Percentiles rank a stretch among this genome's conserved stretches.
These are phyloP conservation scores for Choiromyces venosus DNA, from an alignment of 495 filamentous ascomycete species.

Conservation along the genomic window DNA sequence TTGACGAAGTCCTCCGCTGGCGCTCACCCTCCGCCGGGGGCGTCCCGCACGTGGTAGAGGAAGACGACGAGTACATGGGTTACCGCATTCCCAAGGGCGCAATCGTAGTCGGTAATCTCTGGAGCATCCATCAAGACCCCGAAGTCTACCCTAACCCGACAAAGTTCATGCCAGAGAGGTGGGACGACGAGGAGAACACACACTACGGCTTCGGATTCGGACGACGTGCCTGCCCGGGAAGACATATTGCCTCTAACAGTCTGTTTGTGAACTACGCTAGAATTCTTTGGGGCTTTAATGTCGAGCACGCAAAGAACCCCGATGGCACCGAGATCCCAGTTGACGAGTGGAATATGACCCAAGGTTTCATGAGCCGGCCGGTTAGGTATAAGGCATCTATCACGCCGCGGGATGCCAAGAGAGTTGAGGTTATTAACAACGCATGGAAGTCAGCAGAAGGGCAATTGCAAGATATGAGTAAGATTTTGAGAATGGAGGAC, in stretches of 20 bases:
- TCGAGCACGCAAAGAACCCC: not conserved
- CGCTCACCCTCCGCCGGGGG: conserved; percentile 25
- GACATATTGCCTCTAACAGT: not conserved
- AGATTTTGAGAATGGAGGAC: conserved; percentile 1
- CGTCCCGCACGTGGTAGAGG: conserved; percentile 42
- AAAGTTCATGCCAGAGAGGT: conserved; percentile 37
- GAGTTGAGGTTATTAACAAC: not conserved
- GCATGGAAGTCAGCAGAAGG: not conserved
- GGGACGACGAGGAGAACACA: conserved; percentile 3
- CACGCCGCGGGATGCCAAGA: not conserved
- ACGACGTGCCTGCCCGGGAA: not conserved
- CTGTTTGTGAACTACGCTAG: conserved; percentile 9
- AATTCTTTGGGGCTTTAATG: conserved; percentile 10
- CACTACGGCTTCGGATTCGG: not conserved
- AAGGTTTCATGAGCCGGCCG: conserved; percentile 1
- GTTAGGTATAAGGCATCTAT: not conserved
- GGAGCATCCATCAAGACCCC: conserved; percentile 36
- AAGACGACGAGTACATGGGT: conserved; percentile 42
- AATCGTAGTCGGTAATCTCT: not conserved
- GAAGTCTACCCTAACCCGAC: conserved; percentile 28
- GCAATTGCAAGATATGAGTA: not conserved
- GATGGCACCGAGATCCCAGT: not conserved
- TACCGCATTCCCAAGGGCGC: not conserved
- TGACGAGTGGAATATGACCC: conserved; percentile 1
- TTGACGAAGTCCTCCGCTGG: conserved; percentile 41